Evolutionary conservation across 2,329 filamentous ascomycete species (phyloP), one percentile per base, ranked within the genome.

Genomic region (Rutstroemia sp.): DNA sequence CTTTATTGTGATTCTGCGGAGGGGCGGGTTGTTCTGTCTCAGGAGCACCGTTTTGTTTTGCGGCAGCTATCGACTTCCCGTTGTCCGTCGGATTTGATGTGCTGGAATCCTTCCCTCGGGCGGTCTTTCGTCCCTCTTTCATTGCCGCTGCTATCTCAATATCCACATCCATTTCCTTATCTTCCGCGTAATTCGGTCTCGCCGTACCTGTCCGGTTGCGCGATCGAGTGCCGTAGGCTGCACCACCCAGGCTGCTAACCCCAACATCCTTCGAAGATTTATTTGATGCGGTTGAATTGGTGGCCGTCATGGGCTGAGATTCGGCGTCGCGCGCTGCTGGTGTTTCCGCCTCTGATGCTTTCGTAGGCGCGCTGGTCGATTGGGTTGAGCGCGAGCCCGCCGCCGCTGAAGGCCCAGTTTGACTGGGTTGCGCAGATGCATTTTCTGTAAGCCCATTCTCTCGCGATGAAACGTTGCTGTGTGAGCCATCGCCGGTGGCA

Each of bases 181-280:
- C 89, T 74, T 99, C 94, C 51, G 94, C 92, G 73, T 99, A 99
- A 73, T 99, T 99, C 63, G 87, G 85, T 64, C 94, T 88, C 65
- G 87, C 80, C 63, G 81, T 83, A 67, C 88, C 87, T 57, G 82
- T 86, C 68, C 92, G 87, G 73, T 95, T 95, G 71, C 94, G 88
- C 65, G 92, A 96, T 67, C 92, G 87, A 70, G 94, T 99, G 68
- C 92, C 92, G 73, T 99, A 96, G 64, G 83, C 60, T 25, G 60
- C 60, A 25, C 59, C 48, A 45, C 58, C 58, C 12, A 60, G 41
- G 25, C 55, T 61, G 38, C 41, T 51, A 39, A 39, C 34, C 54
- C 44, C 73, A 61, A 69, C 71, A 58, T 82, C 80, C 68, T 78
- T 82, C 57, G 73, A 68, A 48, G 73, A 69, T 58, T 72, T 67